Conservation (phyloP, 495 filamentous ascomycete genomes). For the Penicillium subrubescens region DNA sequence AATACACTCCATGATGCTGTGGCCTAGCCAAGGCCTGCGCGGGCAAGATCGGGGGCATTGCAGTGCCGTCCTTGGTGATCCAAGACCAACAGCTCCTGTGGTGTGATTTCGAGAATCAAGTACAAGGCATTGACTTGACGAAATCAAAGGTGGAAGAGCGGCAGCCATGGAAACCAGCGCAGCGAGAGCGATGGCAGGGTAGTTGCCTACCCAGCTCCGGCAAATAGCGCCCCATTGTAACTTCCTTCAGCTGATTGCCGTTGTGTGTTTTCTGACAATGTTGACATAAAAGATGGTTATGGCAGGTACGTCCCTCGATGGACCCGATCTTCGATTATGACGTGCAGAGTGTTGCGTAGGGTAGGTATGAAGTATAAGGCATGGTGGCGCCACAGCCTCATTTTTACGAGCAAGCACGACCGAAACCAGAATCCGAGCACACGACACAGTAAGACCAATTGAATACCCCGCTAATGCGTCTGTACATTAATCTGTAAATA, state of each 20-base stretch:
- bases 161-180: neutral
- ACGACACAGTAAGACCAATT: neutral
- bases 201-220: neutral
- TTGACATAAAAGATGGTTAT: neutral
- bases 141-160: neutral
- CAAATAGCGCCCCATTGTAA: neutral
- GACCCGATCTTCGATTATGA: neutral
- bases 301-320: neutral
- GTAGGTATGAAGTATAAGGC: neutral
- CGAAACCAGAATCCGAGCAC: neutral
- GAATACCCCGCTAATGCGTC: neutral
- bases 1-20: neutral
- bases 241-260: neutral
- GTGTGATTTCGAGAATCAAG: neutral
- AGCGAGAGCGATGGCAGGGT: neutral
- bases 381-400: neutral
- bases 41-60: neutral
- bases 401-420: neutral
- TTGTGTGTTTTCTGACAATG: neutral
- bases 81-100: neutral
- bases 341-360: neutral
- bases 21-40: neutral
- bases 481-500: constrained; percentile 1
- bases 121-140: neutral
- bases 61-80: neutral